Base-by-base conservation (phyloP, 2,329 filamentous ascomycete genomes). In the Nectriaceae sp. region DNA sequence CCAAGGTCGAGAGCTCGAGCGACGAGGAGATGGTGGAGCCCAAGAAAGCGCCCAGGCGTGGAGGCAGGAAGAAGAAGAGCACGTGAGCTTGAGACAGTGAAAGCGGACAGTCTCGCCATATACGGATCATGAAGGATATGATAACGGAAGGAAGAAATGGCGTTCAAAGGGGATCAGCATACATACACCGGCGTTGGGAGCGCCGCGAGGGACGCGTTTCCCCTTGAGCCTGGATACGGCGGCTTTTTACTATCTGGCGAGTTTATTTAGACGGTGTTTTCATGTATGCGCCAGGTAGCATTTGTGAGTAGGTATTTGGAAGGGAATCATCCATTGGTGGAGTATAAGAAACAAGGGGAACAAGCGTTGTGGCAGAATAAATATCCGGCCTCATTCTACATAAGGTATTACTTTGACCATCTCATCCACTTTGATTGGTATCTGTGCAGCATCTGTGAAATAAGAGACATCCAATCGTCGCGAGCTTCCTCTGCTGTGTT, bases 1-100 rank as follows among this genome's bases (percentile, higher is more conserved):
- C 67, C 44, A 80, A 80, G 63, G 69, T 67, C 2, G 80, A 82
- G 57, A 80, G 72, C 54, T 78, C 78, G 24, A 79, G 71, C 48
- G 77, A 80, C 26, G 77, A 78, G n/a, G 76, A 77, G 33, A 64
- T 65, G 22, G 61, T 54, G 10, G 77, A 76, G 50, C 69, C 73
- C 10, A 78, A 77, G 67, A 78, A 75, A 62, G 74, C 70, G 61
- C 72, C 69, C 43, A 69, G 68, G 46, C 73, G 70, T 31, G 75
- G 74, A 13, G 33, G 33, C 33, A 70, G 74, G 21, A 79, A 76
- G 65, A 82, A 77, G 73, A 82, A 79, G 68, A 66, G 63, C 40
- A 52, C 56, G 10, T 68, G 50, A 52, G 36, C 43, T 13, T 11
- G 21, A 35, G 24, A 19, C 20, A 44, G 11, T 48, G 29, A 22